Percentiles rank a stretch among this genome's conserved stretches.
Conservation (phyloP, 164 flowering plant species). For the Magnolia sinica region DNA sequence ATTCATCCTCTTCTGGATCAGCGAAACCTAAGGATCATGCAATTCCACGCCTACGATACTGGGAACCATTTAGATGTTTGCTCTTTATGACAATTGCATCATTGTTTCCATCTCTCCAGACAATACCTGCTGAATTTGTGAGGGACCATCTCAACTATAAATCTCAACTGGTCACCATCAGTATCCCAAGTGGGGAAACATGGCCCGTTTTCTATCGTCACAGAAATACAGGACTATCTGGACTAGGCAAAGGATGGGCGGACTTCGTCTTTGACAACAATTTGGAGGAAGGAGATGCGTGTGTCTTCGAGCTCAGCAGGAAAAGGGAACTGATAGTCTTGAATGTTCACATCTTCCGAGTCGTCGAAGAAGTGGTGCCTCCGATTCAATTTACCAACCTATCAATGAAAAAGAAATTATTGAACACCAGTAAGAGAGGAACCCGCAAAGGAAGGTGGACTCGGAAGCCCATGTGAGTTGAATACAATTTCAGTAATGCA, state of each 20-base stretch:
- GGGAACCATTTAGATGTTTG: too few species aligned
- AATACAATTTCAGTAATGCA: neutral
- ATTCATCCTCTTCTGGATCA: too few species aligned
- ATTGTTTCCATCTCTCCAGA: constrained; percentile 11
- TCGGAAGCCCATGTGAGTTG: neutral
- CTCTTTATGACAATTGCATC: neutral
- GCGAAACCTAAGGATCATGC: neutral
- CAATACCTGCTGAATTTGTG: constrained; percentile 1
- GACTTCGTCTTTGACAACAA: constrained; percentile 21
- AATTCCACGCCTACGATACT: neutral
- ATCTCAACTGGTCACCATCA: neutral
- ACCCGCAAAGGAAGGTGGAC: neutral
- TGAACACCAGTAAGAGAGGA: neutral
- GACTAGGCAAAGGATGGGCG: constrained; percentile 10
- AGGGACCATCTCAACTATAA: neutral
- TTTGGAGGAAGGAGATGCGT: constrained; percentile 22
- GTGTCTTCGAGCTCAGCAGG: constrained; percentile 22
- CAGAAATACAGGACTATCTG: neutral
- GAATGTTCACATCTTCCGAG: constrained; percentile 10
- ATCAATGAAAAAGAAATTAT: too few species aligned
- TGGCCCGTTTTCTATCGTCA: constrained; percentile 6
- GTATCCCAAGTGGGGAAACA: constrained; percentile 9
- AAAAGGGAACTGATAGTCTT: neutral
- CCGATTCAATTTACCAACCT: neutral
- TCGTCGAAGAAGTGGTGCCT: neutral